Base-by-base conservation (phyloP, 2,329 filamentous ascomycete genomes). In the Thielaviopsis musarum region DNA sequence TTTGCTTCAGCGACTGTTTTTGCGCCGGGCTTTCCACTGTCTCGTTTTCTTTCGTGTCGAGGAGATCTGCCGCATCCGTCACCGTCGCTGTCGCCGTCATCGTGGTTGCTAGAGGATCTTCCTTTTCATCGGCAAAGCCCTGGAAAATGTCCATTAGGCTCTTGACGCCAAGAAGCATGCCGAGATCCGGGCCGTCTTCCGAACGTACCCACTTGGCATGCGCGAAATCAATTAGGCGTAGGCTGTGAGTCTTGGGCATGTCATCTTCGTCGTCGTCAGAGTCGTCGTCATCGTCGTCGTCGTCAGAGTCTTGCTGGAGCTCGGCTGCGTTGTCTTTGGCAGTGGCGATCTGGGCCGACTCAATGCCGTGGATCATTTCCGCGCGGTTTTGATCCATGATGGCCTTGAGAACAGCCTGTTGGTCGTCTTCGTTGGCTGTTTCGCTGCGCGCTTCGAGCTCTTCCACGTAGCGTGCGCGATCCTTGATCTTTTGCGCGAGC, bases 161-260 rank as follows among this genome's bases (percentile, higher is more conserved):
- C 67, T 83, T 77, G 63, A 96, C 81, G 0, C 91, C 91, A 41
- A 74, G 74, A 34, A 96, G 74, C 15, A 80, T 74, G 67, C 97
- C 97, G 71, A 95, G 85, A 69, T 98, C 93, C 0, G 87, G 85
- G 0, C 91, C 91, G 26, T 62, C 57, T 66, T 85, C 73, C 1
- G 89, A 88, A 0, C 88, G 86, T 1, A 82, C 85, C 84, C 86
- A 97, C 56, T 76, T 73, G 12, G 93, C 93, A 71, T 98, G 93
- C 1, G 93, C 93, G 76, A 98, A 98, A 70, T 98, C 93, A 65
- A 98, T 98, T 63, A 98, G 77, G 68, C 91, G 93, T 56, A 96
- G 77, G 13, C 82, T 79, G 66, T 85, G 88, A 52, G 95, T 80
- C 1, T 75, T 74, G 0, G 74, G 70, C 1, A 70, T 68, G 48